phyloP scores from a whole-genome alignment of 2,329 filamentous ascomycete species.

The Sporothrix euskadiensis region DNA sequence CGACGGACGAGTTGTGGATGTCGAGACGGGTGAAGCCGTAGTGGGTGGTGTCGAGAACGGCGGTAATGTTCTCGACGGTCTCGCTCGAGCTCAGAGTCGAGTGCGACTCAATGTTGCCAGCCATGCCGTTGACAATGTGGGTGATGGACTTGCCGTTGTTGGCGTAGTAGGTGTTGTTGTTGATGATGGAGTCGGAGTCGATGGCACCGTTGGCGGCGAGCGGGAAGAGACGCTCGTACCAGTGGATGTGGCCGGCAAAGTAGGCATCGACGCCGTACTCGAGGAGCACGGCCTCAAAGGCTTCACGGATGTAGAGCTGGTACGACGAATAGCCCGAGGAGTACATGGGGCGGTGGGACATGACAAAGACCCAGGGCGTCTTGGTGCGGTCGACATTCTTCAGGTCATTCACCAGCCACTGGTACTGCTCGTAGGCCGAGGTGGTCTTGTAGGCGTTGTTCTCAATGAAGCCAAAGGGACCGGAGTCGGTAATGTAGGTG shows the following conservation, averaged over 20 bases:
- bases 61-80: slow-evolving; percentile 45
- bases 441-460: slow-evolving; percentile 44
- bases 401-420: slow-evolving; percentile 34
- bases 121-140: slow-evolving; percentile 55
- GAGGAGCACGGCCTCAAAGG: slow-evolving; percentile 49
- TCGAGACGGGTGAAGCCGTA: slow-evolving; percentile 53
- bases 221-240: slow-evolving; percentile 35
- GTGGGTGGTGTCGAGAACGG: slow-evolving; percentile 47
- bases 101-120: slow-evolving; percentile 55
- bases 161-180: slow-evolving; percentile 51
- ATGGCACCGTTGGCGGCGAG: slow-evolving; percentile 37
- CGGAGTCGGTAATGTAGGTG: slow-evolving; percentile 51
- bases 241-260: slow-evolving; percentile 39
- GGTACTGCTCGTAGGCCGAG: slow-evolving; percentile 48
- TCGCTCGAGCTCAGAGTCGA: slow-evolving; percentile 42
- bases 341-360: slow-evolving; percentile 35
- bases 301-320: slow-evolving; percentile 46
- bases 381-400: slow-evolving; percentile 32
- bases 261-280: slow-evolving; percentile 51
- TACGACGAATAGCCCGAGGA: slow-evolving; percentile 42
- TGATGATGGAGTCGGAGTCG: slow-evolving; percentile 44
- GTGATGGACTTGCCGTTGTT: slow-evolving; percentile 52
- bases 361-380: slow-evolving; percentile 35
- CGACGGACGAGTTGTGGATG: slow-evolving; percentile 35
- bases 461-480: slow-evolving; percentile 50